Evolutionary conservation across 192 early-diverging fungal genomes (phyloP).

Genomic region (Pilaira anomala): DNA sequence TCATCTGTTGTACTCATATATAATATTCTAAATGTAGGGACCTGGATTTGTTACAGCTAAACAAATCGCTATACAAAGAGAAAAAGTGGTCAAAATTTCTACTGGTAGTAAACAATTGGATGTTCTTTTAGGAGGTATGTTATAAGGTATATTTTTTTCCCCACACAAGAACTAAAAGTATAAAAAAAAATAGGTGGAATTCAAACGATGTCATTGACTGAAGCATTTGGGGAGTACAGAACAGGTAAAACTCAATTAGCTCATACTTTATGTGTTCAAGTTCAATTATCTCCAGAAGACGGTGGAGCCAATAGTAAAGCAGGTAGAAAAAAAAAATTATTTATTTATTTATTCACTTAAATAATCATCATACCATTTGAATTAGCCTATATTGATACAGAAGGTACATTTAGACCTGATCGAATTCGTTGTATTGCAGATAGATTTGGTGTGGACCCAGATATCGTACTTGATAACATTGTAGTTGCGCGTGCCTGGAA

Average conservation of each 20-base stretch:
- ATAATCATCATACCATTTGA: not conserved
- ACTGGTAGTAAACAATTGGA: slow-evolving; percentile 82
- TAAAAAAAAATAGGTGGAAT: slow-evolving; percentile 55
- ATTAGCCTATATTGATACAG: slow-evolving; percentile 43
- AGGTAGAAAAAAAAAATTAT: slow-evolving; percentile 10
- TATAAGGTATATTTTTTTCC: not conserved
- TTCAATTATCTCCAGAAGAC: slow-evolving; percentile 65
- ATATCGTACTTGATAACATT: slow-evolving; percentile 74
- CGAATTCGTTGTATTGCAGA: slow-evolving; percentile 72
- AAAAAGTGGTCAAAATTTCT: slow-evolving; percentile 62
- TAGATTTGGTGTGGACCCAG: slow-evolving; percentile 61
- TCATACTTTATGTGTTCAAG: slow-evolving; percentile 75
- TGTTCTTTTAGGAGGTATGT: slow-evolving; percentile 61
- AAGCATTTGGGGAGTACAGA: slow-evolving; percentile 84
- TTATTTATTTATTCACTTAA: not conserved
- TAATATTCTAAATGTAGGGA: slow-evolving; percentile 20
- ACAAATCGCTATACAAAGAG: slow-evolving; percentile 51
- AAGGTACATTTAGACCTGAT: slow-evolving; percentile 82
- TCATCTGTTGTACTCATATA: not conserved
- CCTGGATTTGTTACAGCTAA: slow-evolving; percentile 69
- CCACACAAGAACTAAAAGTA: not conserved
- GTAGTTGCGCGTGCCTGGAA: slow-evolving; percentile 77
- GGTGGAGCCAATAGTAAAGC: slow-evolving; percentile 80
- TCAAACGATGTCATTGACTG: slow-evolving; percentile 79
- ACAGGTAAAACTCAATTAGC: slow-evolving; percentile 84